Evolutionary conservation across 2,329 filamentous ascomycete species (phyloP).

Genomic region (Curvularia hawaiiensis): DNA sequence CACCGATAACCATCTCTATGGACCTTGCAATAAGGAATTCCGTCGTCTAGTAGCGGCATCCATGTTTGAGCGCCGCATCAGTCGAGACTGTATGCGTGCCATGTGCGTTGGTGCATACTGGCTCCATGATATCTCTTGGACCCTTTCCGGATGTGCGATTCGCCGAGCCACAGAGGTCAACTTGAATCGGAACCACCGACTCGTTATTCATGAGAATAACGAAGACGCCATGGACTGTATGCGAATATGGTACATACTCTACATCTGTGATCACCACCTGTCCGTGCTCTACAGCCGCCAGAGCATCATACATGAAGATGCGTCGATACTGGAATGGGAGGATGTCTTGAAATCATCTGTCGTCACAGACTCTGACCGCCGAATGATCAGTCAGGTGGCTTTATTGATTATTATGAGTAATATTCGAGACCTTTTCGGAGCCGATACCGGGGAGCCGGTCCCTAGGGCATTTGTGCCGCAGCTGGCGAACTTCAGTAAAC

Average conservation of each 20-base stretch:
- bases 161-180: slow-evolving; percentile 57
- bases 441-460: slow-evolving; percentile 59
- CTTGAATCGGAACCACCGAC: slow-evolving; percentile 51
- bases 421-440: slow-evolving; percentile 61
- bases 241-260: slow-evolving; percentile 63
- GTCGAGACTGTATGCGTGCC: slow-evolving; percentile 63
- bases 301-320: slow-evolving; percentile 63
- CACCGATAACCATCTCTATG: slow-evolving; percentile 57
- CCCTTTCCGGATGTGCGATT: slow-evolving; percentile 61
- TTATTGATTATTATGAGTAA: slow-evolving; percentile 63
- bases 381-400: slow-evolving; percentile 63
- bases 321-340: slow-evolving; percentile 63
- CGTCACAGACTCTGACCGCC: slow-evolving; percentile 60
- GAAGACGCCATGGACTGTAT: slow-evolving; percentile 59
- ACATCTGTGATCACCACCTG: slow-evolving; percentile 70
- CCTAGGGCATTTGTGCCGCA: slow-evolving; percentile 59
- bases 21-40: slow-evolving; percentile 62
- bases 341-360: slow-evolving; percentile 59
- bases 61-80: slow-evolving; percentile 63
- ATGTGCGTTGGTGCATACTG: slow-evolving; percentile 67
- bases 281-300: slow-evolving; percentile 66
- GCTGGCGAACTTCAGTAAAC: slow-evolving; percentile 47
- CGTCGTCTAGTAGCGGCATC: slow-evolving; percentile 61
- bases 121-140: slow-evolving; percentile 68
- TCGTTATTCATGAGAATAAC: slow-evolving; percentile 47